Percentiles rank a stretch among this genome's conserved stretches.
Evolutionary conservation across 1,284 basidiomycete species (phyloP).

Genomic region (Fomes fomentarius): DNA sequence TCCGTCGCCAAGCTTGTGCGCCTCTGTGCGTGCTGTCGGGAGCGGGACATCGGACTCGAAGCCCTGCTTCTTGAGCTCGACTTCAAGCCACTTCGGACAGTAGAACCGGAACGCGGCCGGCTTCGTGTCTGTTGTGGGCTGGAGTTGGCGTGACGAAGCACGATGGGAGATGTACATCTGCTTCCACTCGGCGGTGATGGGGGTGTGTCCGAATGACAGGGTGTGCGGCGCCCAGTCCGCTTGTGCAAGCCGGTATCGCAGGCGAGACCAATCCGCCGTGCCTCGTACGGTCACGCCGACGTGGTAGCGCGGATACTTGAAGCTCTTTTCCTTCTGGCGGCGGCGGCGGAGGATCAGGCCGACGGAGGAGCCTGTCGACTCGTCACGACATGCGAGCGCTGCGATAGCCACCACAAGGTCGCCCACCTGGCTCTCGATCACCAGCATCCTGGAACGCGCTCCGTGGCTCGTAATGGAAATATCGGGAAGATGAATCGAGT

Average conservation of each 20-base stretch:
- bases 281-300: conserved; percentile 14
- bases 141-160: conserved; percentile 14
- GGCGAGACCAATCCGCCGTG: conserved; percentile 10
- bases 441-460: conserved; percentile 17
- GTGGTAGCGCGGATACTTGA: conserved; percentile 12
- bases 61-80: conserved; percentile 19
- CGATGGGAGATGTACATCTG: conserved; percentile 20
- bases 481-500: conserved; percentile 15
- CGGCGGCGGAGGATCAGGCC: conserved; percentile 20
- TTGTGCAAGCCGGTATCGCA: conserved; percentile 18
- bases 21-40: not conserved
- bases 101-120: conserved; percentile 10
- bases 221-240: conserved; percentile 15
- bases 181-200: conserved; percentile 19
- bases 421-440: conserved; percentile 12
- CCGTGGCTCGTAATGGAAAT: conserved; percentile 17
- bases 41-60: conserved; percentile 8
- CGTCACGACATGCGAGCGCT: conserved; percentile 15
- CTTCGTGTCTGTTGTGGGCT: not conserved
- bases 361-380: conserved; percentile 13
- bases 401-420: conserved; percentile 13
- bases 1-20: not conserved
- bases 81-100: conserved; percentile 17
- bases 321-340: conserved; percentile 2
- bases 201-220: conserved; percentile 10